Percentiles rank a stretch among this genome's conserved stretches.
phyloP scores from a whole-genome alignment of 2,329 filamentous ascomycete genomes.

The Claviceps arundinis region DNA sequence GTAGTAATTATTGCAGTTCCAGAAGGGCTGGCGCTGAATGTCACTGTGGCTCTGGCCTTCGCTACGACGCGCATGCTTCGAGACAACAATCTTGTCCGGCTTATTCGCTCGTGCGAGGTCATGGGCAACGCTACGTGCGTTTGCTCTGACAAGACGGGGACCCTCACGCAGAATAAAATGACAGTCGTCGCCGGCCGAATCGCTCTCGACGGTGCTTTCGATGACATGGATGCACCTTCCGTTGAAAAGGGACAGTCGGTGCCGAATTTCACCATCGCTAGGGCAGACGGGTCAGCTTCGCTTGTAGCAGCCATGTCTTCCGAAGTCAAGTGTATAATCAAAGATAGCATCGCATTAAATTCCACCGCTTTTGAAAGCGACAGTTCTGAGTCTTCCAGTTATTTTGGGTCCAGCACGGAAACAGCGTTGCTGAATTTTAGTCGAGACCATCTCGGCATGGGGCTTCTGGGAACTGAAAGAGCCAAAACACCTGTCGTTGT shows the following conservation, averaged over 20 bases:
- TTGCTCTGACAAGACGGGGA: constrained; percentile 55
- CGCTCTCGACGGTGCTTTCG: constrained; percentile 26
- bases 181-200: constrained; percentile 43
- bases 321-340: constrained; percentile 24
- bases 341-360: constrained; percentile 29
- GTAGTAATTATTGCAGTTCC: constrained; percentile 47
- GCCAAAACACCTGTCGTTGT: constrained; percentile 31
- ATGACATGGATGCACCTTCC: constrained; percentile 18
- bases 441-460: constrained; percentile 35
- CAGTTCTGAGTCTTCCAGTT: constrained; percentile 20
- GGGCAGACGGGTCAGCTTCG: constrained; percentile 15
- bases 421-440: constrained; percentile 37
- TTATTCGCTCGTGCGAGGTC: constrained; percentile 46
- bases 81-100: constrained; percentile 48
- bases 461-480: constrained; percentile 30
- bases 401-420: constrained; percentile 42
- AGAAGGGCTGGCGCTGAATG: constrained; percentile 46
- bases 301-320: constrained; percentile 18
- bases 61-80: constrained; percentile 50
- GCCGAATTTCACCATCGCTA: constrained; percentile 12
- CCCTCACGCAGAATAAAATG: constrained; percentile 52
- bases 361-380: constrained; percentile 42
- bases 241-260: constrained; percentile 10
- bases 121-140: constrained; percentile 53
- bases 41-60: constrained; percentile 48